Percentiles rank a stretch among this genome's conserved stretches.
Evolutionary conservation across 1,284 basidiomycete genomes (phyloP).

Genomic region (Ceratobasidium sp.): DNA sequence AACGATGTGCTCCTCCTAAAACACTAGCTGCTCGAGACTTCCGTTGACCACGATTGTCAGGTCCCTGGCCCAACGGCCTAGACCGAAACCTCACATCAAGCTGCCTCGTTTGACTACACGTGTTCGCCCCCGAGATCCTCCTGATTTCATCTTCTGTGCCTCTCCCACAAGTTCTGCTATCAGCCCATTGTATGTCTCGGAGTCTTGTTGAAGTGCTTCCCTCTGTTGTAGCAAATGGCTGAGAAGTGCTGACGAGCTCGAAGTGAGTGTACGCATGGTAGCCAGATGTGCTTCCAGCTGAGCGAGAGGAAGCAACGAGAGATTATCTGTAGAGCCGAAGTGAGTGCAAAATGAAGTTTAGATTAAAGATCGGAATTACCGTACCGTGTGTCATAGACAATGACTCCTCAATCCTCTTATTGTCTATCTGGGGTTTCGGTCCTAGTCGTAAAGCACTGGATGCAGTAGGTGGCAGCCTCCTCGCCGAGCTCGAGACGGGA

Average conservation of each 20-base stretch:
- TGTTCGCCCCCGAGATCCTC: conserved; percentile 21
- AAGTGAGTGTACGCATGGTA: conserved; percentile 72
- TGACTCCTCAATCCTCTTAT: conserved; percentile 66
- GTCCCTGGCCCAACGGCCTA: not conserved
- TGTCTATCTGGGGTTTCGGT: conserved; percentile 74
- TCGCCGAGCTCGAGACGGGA: conserved; percentile 38
- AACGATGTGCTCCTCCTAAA: too few species aligned
- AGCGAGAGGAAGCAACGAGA: conserved; percentile 72
- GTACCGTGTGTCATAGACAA: conserved; percentile 73
- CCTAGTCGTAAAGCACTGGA: conserved; percentile 52
- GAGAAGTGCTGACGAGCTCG: conserved; percentile 73
- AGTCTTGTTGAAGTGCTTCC: conserved; percentile 86
- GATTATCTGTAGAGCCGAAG: conserved; percentile 61
- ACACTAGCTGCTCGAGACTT: too few species aligned
- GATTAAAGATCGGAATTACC: conserved; percentile 43
- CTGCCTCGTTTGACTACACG: conserved; percentile 20
- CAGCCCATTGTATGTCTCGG: conserved; percentile 81
- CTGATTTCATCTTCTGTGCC: conserved; percentile 43
- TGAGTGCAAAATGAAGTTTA: not conserved
- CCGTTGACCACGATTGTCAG: too few species aligned
- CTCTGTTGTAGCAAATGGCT: conserved; percentile 82
- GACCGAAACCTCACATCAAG: conserved; percentile 6
- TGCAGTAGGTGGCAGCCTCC: conserved; percentile 35
- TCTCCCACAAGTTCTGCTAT: conserved; percentile 84
- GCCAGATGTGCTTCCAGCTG: conserved; percentile 70